Percentiles rank a stretch among this genome's conserved stretches.
Evolutionary conservation across 179 eudicot genomes (phyloP).

Genomic region (Patellifolia procumbens): DNA sequence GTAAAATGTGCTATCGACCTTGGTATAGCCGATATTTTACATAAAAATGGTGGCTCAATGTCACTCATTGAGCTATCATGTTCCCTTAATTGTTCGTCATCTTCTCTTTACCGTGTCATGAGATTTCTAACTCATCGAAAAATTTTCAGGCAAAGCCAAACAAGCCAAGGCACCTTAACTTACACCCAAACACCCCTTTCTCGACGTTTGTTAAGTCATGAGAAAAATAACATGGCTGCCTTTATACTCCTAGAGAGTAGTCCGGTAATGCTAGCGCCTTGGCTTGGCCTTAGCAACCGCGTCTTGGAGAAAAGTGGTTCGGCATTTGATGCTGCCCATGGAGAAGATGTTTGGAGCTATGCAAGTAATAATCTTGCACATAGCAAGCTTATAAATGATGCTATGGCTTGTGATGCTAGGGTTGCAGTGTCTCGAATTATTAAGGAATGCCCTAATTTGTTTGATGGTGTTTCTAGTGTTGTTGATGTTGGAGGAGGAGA

Average conservation of each 20-base stretch:
- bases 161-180: slow-evolving; percentile 21
- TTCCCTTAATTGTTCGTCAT: slow-evolving; percentile 43
- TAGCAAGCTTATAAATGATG: slow-evolving; percentile 58
- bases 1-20: slow-evolving; percentile 73
- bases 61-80: slow-evolving; percentile 50
- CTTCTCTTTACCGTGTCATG: slow-evolving; percentile 63
- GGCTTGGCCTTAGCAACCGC: slow-evolving; percentile 55
- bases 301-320: slow-evolving; percentile 24
- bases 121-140: slow-evolving; percentile 53
- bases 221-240: slow-evolving; percentile 43
- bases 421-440: slow-evolving; percentile 38
- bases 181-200: slow-evolving; percentile 65
- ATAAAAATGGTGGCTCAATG: slow-evolving; percentile 45
- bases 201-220: slow-evolving; percentile 39
- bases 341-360: slow-evolving; percentile 57
- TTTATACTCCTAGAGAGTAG: slow-evolving; percentile 46
- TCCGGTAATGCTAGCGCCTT: slow-evolving; percentile 58
- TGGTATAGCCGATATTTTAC: slow-evolving; percentile 56
- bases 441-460: slow-evolving; percentile 40
- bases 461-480: slow-evolving; percentile 37
- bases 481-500: slow-evolving; percentile 76
- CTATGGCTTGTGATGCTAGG: slow-evolving; percentile 66
- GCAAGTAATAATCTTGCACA: slow-evolving; percentile 38
- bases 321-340: slow-evolving; percentile 50
- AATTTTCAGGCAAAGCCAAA: slow-evolving; percentile 36